Evolutionary conservation across 2,329 filamentous ascomycete species (phyloP).

Genomic region (Diplodia mutila): DNA sequence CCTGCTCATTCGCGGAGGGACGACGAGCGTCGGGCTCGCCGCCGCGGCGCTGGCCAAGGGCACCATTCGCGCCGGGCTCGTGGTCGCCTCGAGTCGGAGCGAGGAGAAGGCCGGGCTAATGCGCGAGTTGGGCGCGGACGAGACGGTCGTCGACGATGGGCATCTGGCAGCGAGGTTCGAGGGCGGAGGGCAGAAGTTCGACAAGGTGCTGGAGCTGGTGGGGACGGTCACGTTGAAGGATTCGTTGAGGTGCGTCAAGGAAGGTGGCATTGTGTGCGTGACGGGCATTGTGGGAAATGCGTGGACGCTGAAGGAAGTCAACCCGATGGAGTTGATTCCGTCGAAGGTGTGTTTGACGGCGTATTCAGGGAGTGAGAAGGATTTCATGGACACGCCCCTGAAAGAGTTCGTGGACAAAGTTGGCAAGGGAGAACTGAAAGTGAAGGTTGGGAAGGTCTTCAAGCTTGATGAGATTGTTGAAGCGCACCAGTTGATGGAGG

Average conservation of each 20-base stretch:
- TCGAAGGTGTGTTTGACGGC: slow-evolving; percentile 46
- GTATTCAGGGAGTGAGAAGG: slow-evolving; percentile 42
- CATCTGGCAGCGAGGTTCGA: slow-evolving; percentile 43
- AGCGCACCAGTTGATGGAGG: slow-evolving; percentile 52
- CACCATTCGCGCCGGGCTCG: slow-evolving; percentile 40
- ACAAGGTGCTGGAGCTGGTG: slow-evolving; percentile 54
- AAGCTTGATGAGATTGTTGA: slow-evolving; percentile 51
- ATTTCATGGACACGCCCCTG: slow-evolving; percentile 50
- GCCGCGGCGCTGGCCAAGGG: slow-evolving; percentile 51
- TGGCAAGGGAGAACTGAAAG: slow-evolving; percentile 44
- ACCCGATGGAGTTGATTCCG: slow-evolving; percentile 50
- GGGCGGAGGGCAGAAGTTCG: slow-evolving; percentile 38
- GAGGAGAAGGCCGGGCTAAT: slow-evolving; percentile 41
- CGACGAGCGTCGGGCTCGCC: slow-evolving; percentile 53
- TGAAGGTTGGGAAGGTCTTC: slow-evolving; percentile 50
- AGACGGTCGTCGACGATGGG: slow-evolving; percentile 52
- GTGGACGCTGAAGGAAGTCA: slow-evolving; percentile 46
- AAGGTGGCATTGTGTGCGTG: slow-evolving; percentile 51
- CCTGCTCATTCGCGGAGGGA: slow-evolving; percentile 55
- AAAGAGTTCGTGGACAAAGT: slow-evolving; percentile 45
- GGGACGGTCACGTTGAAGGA: slow-evolving; percentile 50
- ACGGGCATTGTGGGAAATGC: slow-evolving; percentile 52
- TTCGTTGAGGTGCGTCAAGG: slow-evolving; percentile 46
- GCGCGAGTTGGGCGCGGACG: slow-evolving; percentile 45
- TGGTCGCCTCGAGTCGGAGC: slow-evolving; percentile 46